Conservation (phyloP, 352 stramenopile genomes). For the Plasmopara viticola region DNA sequence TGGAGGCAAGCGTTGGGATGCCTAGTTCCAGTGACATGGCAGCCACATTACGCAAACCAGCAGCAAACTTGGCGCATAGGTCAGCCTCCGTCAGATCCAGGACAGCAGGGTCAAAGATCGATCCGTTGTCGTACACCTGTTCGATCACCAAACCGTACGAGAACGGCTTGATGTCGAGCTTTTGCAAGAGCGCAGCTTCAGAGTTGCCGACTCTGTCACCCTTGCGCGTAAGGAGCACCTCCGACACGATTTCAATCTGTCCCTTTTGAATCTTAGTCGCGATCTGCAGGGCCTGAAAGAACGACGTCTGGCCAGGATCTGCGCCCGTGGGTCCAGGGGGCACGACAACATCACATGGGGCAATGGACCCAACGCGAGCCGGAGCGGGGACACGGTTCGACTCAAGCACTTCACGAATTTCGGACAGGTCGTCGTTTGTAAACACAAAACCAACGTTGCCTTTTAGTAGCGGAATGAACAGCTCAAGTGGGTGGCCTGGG, state of each 20-base stretch:
- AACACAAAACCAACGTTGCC: conserved; percentile 99
- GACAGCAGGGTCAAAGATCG: conserved; percentile 97
- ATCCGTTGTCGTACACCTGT: conserved; percentile 98
- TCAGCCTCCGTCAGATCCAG: conserved; percentile 98
- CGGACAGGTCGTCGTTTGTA: conserved; percentile 95
- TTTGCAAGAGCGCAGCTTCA: conserved; percentile 97
- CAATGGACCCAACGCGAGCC: conserved; percentile 93
- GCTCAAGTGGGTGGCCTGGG: conserved; percentile 91
- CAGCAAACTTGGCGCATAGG: conserved; percentile 94
- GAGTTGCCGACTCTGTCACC: conserved; percentile 98
- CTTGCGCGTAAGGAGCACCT: conserved; percentile 93
- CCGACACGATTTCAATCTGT: conserved; percentile 99
- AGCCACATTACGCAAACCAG: conserved; percentile 91
- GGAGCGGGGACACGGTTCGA: conserved; percentile 93
- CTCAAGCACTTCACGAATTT: conserved; percentile 86
- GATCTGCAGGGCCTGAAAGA: conserved; percentile 99
- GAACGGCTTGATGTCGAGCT: conserved; percentile 99
- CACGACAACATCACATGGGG: conserved; percentile 95
- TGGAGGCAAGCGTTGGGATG: conserved; percentile 95
- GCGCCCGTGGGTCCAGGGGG: conserved; percentile 96
- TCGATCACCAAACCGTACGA: conserved; percentile 97
- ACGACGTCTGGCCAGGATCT: conserved; percentile 99
- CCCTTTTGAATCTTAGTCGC: conserved; percentile 99
- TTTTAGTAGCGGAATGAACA: conserved; percentile 82
- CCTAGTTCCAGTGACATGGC: conserved; percentile 93